Percentiles rank a stretch among this genome's conserved stretches.
Conservation (phyloP, 2,329 filamentous ascomycete species). For the Pseudocercospora eumusae region DNA sequence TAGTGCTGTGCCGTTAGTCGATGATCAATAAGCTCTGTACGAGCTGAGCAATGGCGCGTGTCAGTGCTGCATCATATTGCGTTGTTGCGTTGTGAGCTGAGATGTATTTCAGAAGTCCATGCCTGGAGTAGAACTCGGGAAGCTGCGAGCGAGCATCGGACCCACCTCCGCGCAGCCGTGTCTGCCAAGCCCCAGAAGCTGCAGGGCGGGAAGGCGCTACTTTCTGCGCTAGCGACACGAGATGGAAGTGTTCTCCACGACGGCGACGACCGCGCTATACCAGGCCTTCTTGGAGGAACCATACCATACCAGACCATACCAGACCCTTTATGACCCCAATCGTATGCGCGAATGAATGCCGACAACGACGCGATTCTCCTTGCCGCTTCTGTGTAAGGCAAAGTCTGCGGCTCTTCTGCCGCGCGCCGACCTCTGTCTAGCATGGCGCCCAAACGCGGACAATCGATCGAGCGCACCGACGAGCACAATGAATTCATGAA, state of each 20-base stretch:
- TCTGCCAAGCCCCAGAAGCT: neutral
- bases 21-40: conserved; percentile 13
- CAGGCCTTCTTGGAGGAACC: neutral
- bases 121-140: neutral
- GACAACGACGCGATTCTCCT: neutral
- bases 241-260: neutral
- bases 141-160: neutral
- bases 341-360: conserved; percentile 9
- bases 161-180: neutral
- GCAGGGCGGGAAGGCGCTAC: conserved; percentile 8
- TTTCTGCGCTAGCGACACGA: conserved; percentile 9
- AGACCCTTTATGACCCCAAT: neutral
- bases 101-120: neutral
- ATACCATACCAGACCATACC: neutral
- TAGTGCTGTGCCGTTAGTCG: conserved; percentile 21
- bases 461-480: conserved; percentile 52
- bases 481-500: conserved; percentile 80
- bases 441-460: conserved; percentile 52
- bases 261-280: neutral
- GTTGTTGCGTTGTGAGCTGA: conserved; percentile 8
- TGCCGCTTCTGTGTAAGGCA: conserved; percentile 16
- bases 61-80: conserved; percentile 4
- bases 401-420: conserved; percentile 16
- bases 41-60: conserved; percentile 20
- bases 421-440: conserved; percentile 18